Conservation (phyloP, 345 rosid species). For the Citrus medica region DNA sequence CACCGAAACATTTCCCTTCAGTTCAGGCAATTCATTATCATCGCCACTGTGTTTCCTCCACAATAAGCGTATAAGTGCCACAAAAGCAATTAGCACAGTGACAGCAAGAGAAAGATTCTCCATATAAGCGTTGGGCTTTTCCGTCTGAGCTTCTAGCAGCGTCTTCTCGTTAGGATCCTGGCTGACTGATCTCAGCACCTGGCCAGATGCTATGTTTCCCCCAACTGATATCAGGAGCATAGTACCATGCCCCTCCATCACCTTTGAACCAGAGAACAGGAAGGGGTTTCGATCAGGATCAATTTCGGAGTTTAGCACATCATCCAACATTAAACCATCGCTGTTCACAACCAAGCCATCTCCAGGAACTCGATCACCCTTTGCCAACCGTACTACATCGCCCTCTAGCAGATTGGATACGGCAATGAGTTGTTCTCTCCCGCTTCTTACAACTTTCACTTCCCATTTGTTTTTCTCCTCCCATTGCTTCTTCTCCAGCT, state of each 20-base stretch:
- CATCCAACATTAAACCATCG: conserved; percentile 8
- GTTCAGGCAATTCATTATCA: conserved; percentile 11
- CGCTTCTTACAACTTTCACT: conserved; percentile 18
- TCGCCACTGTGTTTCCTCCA: neutral
- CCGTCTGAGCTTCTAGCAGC: conserved; percentile 17
- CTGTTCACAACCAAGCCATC: conserved; percentile 24
- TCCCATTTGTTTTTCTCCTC: conserved; percentile 9
- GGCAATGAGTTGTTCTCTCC: neutral
- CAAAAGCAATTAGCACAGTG: conserved; percentile 11
- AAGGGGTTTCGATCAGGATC: conserved; percentile 2
- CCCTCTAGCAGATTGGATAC: conserved; percentile 13
- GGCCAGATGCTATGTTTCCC: neutral
- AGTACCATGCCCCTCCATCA: conserved; percentile 9
- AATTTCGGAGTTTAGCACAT: conserved; percentile 1
- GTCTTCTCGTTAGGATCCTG: neutral
- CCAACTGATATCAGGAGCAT: conserved; percentile 21
- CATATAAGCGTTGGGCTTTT: conserved; percentile 1
- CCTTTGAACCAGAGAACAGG: conserved; percentile 20
- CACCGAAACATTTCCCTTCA: conserved; percentile 15
- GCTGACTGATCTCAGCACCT: neutral
- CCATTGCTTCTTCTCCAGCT: conserved; percentile 8
- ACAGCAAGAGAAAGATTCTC: conserved; percentile 14
- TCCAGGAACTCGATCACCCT: conserved; percentile 21
- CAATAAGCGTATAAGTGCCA: conserved; percentile 4
- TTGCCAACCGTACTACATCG: conserved; percentile 13